Evolutionary conservation across 2,329 filamentous ascomycete genomes (phyloP), one percentile per base, ranked within the genome.

Genomic region (Colletotrichum lindemuthianum): DNA sequence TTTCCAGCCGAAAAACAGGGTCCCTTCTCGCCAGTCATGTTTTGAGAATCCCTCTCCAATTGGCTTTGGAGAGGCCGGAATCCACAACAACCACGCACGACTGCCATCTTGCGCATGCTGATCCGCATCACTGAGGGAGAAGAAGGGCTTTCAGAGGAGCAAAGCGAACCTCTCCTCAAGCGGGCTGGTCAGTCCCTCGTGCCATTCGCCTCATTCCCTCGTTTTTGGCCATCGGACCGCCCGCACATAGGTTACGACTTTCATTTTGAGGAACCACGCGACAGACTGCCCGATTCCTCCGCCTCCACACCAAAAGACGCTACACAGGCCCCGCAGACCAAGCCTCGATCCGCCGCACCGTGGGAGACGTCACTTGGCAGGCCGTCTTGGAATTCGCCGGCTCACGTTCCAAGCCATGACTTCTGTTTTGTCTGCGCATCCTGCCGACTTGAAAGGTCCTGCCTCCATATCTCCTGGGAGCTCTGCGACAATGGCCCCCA

Each of bases 401-500:
- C 24, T 24, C 24, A 24, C 24, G 24, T 37, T 24, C 55, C 53
- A 58, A 64, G 68, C 44, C 71, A 82, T 82, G 79, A 78, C 78
- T 74, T 80, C 78, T 59, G 72, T 81, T 67, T 73, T 82, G 63
- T 67, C 77, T 67, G 72, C 77, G 65, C 76, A 77, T 68, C 72
- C 74, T 55, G 73, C 72, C 71, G 76, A 80, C 67, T 74, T 78
- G 54, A 78, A 77, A 70, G 71, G 75, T 52, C 71, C 73, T 48
- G 71, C 80, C 49, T 74, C 78, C 64, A 73, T 78, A 55, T 76
- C 79, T 48, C 77, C 76, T 65, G 73, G 77, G 52, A 77, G 75
- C 67, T 73, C 74, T 50, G 72, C 76, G 66, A 74, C 73, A 69
- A 82, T 84, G 80, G 75, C 78, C 47, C 72, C 78, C 56, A 70